Evolutionary conservation across 805 yeast species (phyloP), one percentile per base, ranked within the genome.

Genomic region (Metschnikowia sp.): DNA sequence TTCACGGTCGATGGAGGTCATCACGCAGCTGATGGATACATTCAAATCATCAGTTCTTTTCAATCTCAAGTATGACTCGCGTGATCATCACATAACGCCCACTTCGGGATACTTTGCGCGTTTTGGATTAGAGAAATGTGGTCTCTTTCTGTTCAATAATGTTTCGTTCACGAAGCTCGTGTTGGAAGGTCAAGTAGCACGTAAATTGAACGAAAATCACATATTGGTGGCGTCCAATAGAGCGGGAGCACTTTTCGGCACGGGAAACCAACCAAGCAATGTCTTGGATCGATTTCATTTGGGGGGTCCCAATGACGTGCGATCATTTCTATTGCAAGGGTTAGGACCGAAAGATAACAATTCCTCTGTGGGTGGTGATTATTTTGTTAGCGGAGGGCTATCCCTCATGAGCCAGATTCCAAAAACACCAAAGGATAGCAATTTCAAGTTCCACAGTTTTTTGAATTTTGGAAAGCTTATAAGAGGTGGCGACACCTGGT

Each of bases 241-340:
- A 47, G 54, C 65, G 0, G 77, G 77, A 1, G 38, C 66, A 0
- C 57, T 73, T 34, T 59, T 57, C 44, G 53, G 59, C 8, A 40
- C 36, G 6, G 54, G 53, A 2, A 37, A 42, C 10, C 51, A 51
- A 3, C 52, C 71, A 11, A 59, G 65, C n/a, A 72, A 66, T 53
- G 63, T 79, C 8, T 66, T 79, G 64, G 84, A 80, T 58, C 63
- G 81, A 39, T 79, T 78, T 48, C 77, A 72, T 55, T 64, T 74
- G 3, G 84, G 84, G n/a, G 84, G 84, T 2, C 78, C 84, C 10
- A 79, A 79, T 53, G 84, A 79, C 51, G 72, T 80, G 8, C 66
- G 84, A 38, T 76, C 83, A 1, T 80, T 78, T 54, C 59, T 65
- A 10, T 56, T 78, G 49, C 74, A 79, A 37, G 83, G 83, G 1